Conservation (phyloP, 257 asterid species). For the Solanum chilense region DNA sequence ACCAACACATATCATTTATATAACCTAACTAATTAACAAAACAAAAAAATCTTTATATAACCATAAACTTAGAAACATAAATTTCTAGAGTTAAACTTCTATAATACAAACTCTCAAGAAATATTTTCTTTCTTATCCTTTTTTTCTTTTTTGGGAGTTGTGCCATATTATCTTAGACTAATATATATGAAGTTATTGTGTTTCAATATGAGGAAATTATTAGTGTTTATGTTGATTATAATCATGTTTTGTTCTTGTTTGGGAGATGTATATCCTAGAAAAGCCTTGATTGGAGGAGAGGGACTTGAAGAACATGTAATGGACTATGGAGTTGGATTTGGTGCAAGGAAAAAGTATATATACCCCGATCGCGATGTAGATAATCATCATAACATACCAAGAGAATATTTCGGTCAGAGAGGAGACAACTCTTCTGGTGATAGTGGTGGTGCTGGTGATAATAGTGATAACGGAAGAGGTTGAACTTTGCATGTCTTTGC, state of each 20-base stretch:
- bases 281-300: not conserved
- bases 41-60: not conserved
- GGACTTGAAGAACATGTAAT: not conserved
- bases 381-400: conserved; percentile 53
- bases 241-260: not conserved
- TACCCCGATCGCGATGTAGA: conserved; percentile 18
- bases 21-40: not conserved
- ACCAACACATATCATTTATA: not conserved
- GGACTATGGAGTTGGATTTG: not conserved
- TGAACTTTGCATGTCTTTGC: not conserved
- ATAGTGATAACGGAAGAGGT: conserved; percentile 14
- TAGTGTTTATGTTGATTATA: not conserved
- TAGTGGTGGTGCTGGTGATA: conserved; percentile 8
- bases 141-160: not conserved
- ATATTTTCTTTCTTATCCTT: not conserved
- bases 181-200: not conserved
- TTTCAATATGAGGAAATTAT: not conserved
- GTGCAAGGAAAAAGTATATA: not conserved
- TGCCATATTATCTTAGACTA: too few relatives aligned
- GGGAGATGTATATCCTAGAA: not conserved
- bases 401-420: conserved; percentile 37
- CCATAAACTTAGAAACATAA: not conserved
- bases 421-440: conserved; percentile 13
- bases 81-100: not conserved
- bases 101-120: not conserved